A percentile compares a stretch with the other conserved stretches of the same genome.
These are phyloP conservation scores for Sordaria brevicollis DNA, from an alignment of 495 filamentous ascomycete genomes.

Conservation along the genomic window DNA sequence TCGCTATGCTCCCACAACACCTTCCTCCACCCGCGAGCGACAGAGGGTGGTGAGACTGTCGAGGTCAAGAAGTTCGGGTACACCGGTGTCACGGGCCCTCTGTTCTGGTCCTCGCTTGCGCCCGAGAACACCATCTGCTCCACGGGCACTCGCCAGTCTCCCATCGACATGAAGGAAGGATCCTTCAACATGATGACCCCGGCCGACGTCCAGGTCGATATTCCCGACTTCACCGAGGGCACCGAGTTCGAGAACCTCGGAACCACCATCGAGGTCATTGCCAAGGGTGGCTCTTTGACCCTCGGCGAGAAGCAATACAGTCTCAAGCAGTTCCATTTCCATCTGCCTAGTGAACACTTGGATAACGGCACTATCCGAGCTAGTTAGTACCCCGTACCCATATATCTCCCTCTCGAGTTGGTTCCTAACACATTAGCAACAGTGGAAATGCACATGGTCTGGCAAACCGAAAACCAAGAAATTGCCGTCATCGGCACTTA, in stretches of 20 bases:
- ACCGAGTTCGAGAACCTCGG: constrained; percentile 50
- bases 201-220: constrained; percentile 21
- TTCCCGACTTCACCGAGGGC: constrained; percentile 25
- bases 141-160: constrained; percentile 48
- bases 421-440: constrained; percentile 12
- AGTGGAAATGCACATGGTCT: constrained; percentile 62
- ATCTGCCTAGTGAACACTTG: constrained; percentile 61
- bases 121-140: constrained; percentile 39
- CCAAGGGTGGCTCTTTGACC: constrained; percentile 28
- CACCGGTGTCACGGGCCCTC: constrained; percentile 36
- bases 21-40: constrained; percentile 24
- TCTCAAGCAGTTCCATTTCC: constrained; percentile 60
- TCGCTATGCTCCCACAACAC: constrained; percentile 21
- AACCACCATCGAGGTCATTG: constrained; percentile 46
- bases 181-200: constrained; percentile 31
- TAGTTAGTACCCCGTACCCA: constrained; percentile 19
- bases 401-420: not conserved
- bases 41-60: constrained; percentile 23
- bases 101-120: constrained; percentile 47
- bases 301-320: constrained; percentile 37
- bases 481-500: constrained; percentile 51
- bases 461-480: constrained; percentile 30
- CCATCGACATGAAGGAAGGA: constrained; percentile 43
- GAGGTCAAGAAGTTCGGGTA: constrained; percentile 37
- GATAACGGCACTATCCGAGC: constrained; percentile 31